Evolutionary conservation across 2,329 filamentous ascomycete species (phyloP), one percentile per base, ranked within the genome.

Genomic region (Paraphaeosphaeria sporulosa): DNA sequence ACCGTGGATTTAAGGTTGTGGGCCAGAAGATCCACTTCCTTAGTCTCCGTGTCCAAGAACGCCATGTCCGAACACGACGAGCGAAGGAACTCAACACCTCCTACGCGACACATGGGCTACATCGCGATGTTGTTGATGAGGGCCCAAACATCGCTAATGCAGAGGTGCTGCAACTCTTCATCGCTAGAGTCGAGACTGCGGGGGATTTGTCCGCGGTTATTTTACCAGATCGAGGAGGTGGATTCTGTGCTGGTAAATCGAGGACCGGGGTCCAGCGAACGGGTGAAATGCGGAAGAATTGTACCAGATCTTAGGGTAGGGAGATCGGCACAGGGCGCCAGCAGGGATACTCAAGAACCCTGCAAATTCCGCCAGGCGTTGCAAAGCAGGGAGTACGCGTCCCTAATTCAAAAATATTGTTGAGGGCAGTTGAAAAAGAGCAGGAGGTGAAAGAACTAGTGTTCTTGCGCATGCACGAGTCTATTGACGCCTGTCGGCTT

Each of bases 271-370:
- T 47, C 55, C 53, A n/a, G 12, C 57, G 46, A 61, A 58, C 69
- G 72, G 71, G 55, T 74, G 71, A 74, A 40, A 71, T 72, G 61
- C 58, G 61, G 59, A 53, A 63, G 59, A 70, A 71, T 65, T 63
- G 61, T 56, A 51, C 34, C 60, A 62, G 62, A 65, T 66, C 59
- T 57, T 51, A 52, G 40, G n/a, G 51, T 56, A 32, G 52, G 46
- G 60, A 55, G 59, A 63, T 64, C 61, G 61, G 51, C 57, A 54
- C 58, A 47, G 32, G 49, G 48, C 57, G 48, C 51, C 55, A 53
- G 40, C 47, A 51, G 55, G 40, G 21, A 34, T 8, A 2, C 21
- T 9, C n/a, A 27, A 42, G 12, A 21, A 27, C 13, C 38, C 27
- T 52, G 36, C 30, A 47, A 49, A 2, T 43, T 21, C 57, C 49